phyloP scores from a whole-genome alignment of 1,139 yeast genomes.

The Taphrina populina region DNA sequence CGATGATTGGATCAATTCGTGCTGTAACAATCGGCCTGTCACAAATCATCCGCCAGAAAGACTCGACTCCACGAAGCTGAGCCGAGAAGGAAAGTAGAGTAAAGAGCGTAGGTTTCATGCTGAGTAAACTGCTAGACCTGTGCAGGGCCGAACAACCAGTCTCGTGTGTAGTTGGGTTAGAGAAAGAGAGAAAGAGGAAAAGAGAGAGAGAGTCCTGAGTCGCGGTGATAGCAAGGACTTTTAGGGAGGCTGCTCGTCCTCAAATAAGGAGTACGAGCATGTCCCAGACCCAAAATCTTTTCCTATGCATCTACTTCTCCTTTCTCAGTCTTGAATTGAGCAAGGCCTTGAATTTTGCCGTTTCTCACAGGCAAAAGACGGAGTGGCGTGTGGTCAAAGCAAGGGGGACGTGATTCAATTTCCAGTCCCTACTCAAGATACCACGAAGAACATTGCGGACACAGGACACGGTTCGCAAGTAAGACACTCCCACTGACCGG shows the following conservation, averaged over 20 bases:
- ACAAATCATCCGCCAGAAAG: constrained; percentile 31
- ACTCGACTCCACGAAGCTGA: constrained; percentile 15
- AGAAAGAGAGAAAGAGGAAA: no score
- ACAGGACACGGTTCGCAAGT: no score
- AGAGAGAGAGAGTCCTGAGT: neutral
- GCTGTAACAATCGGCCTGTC: constrained; percentile 23
- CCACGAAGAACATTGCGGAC: no score
- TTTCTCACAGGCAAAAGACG: no score
- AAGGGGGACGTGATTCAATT: no score
- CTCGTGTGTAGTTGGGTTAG: no score
- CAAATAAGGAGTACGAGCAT: neutral
- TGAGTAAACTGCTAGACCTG: neutral
- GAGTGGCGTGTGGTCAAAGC: no score
- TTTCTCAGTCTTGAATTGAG: no score
- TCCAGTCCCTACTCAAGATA: no score
- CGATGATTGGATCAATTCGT: constrained; percentile 32
- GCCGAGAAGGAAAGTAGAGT: constrained; percentile 10
- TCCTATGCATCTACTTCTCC: neutral
- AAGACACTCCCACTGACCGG: no score
- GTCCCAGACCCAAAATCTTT: neutral
- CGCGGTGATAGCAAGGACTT: neutral
- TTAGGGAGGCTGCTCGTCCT: neutral
- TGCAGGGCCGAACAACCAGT: no score
- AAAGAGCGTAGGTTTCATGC: constrained; percentile 16
- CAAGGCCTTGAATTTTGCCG: no score